A percentile compares a stretch with the other conserved stretches of the same genome.
Evolutionary conservation across 2,329 filamentous ascomycete genomes (phyloP).

Genomic region (Fusarium odoratissimum): DNA sequence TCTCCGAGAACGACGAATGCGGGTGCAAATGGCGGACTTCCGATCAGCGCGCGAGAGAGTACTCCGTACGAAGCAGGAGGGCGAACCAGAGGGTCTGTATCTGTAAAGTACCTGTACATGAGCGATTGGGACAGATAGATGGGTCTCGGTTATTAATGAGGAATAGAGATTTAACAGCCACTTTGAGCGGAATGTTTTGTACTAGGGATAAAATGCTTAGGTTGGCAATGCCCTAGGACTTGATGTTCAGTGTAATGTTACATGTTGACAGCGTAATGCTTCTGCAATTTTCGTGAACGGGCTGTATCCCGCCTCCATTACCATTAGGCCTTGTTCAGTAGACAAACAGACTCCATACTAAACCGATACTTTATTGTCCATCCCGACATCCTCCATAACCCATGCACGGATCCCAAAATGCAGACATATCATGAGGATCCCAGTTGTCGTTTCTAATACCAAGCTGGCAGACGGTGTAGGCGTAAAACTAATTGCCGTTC

Average conservation of each 20-base stretch:
- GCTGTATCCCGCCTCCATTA: background rate
- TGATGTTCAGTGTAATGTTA: slow-evolving; percentile 4
- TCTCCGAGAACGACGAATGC: slow-evolving; percentile 93
- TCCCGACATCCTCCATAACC: slow-evolving; percentile 1
- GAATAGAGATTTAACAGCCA: slow-evolving; percentile 34
- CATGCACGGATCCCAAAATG: slow-evolving; percentile 19
- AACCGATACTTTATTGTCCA: background rate
- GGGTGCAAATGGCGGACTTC: slow-evolving; percentile 99
- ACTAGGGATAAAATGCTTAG: slow-evolving; percentile 3
- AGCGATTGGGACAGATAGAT: slow-evolving; percentile 37
- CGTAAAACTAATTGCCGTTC: slow-evolving; percentile 23
- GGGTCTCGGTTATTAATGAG: slow-evolving; percentile 35
- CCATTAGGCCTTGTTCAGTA: background rate
- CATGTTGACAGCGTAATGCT: slow-evolving; percentile 4
- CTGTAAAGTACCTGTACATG: slow-evolving; percentile 71
- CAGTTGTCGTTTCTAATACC: slow-evolving; percentile 7
- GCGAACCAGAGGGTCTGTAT: slow-evolving; percentile 97
- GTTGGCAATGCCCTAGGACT: background rate
- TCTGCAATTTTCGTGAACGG: background rate
- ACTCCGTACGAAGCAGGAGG: slow-evolving; percentile 97
- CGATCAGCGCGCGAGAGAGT: slow-evolving; percentile 91
- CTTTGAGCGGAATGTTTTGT: background rate
- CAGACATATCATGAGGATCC: slow-evolving; percentile 27
- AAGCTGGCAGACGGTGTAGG: slow-evolving; percentile 11
- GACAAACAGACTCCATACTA: slow-evolving; percentile 2